Percentiles rank a stretch among this genome's conserved stretches.
phyloP scores from a whole-genome alignment of 1,139 yeast species.

The Kodamaea fungicola region DNA sequence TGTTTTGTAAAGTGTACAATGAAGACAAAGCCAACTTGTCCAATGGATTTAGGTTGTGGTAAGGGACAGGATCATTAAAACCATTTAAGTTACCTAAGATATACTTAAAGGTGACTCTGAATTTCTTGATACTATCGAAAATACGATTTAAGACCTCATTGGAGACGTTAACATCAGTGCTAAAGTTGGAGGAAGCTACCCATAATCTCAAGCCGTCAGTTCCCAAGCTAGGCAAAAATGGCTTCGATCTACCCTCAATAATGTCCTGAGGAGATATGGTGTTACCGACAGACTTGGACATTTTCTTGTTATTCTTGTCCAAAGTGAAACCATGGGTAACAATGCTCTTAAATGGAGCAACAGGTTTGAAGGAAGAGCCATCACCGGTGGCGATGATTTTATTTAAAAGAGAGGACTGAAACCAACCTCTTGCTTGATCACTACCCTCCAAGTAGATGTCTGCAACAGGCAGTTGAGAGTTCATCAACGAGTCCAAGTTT shows the following conservation, averaged over 20 bases:
- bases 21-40: slow-evolving; percentile 66
- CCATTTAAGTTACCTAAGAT: slow-evolving; percentile 71
- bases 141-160: slow-evolving; percentile 71
- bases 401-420: slow-evolving; percentile 87
- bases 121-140: slow-evolving; percentile 74
- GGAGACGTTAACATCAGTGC: slow-evolving; percentile 75
- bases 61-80: slow-evolving; percentile 20
- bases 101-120: slow-evolving; percentile 77
- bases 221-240: slow-evolving; percentile 67
- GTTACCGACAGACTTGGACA: slow-evolving; percentile 93
- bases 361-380: slow-evolving; percentile 34
- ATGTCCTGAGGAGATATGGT: slow-evolving; percentile 66
- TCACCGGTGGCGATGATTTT: slow-evolving; percentile 55
- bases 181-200: slow-evolving; percentile 87
- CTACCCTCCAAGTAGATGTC: slow-evolving; percentile 90
- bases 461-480: slow-evolving; percentile 42
- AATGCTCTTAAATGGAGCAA: slow-evolving; percentile 67
- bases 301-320: slow-evolving; percentile 81
- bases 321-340: slow-evolving; percentile 92
- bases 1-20: slow-evolving; percentile 45
- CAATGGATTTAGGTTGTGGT: slow-evolving; percentile 46
- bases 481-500: slow-evolving; percentile 26
- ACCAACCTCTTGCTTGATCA: slow-evolving; percentile 99
- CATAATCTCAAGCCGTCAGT: slow-evolving; percentile 88
- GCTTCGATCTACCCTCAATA: slow-evolving; percentile 61